These are phyloP conservation scores for Arachnomyces sp. DNA, from an alignment of 2,329 filamentous ascomycete genomes.

Conservation along the genomic window DNA sequence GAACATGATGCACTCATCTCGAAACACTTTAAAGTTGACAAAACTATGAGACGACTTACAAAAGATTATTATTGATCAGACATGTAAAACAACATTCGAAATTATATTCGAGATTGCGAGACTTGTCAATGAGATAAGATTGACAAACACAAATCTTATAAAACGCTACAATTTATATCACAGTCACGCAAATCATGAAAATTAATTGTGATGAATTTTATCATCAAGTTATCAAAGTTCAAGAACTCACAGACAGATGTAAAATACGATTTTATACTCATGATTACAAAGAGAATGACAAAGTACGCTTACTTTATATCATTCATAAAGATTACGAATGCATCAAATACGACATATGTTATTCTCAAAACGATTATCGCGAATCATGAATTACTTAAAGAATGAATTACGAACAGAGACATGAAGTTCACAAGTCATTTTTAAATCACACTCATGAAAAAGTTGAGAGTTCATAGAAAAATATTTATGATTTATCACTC, in stretches of 20 bases:
- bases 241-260: slow-evolving; percentile 1
- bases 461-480: neutral
- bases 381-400: too few relatives aligned
- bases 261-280: neutral
- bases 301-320: too few relatives aligned
- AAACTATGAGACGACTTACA: too few relatives aligned
- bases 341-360: too few relatives aligned
- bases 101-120: slow-evolving; percentile 1
- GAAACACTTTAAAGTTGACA: too few relatives aligned
- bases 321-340: too few relatives aligned
- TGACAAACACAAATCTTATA: neutral
- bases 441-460: neutral
- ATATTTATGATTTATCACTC: slow-evolving; percentile 1
- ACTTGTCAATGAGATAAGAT: slow-evolving; percentile 1
- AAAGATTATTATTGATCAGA: neutral
- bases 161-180: neutral
- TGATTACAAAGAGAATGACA: too few relatives aligned
- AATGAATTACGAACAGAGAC: too few relatives aligned
- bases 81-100: neutral
- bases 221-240: slow-evolving; percentile 2
- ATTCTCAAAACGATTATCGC: too few relatives aligned
- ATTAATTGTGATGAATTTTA: slow-evolving; percentile 2
- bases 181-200: neutral
- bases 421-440: too few relatives aligned
- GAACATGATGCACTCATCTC: too few relatives aligned